phyloP scores from a whole-genome alignment of 371 early-diverging fungal genomes.

The Thermomucor indicae-seudaticae region DNA sequence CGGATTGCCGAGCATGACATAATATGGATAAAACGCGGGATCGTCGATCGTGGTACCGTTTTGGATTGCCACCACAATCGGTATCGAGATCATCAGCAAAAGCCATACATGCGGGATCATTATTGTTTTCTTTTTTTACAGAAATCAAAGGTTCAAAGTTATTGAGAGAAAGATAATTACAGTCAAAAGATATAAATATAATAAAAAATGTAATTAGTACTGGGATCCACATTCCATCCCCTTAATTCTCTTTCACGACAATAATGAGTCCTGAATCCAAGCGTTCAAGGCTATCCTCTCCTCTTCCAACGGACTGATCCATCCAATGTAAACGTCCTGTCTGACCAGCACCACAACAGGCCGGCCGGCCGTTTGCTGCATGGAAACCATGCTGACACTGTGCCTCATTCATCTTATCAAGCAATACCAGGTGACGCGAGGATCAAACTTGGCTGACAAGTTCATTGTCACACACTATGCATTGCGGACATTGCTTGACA shows the following conservation, averaged over 20 bases:
- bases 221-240: no score
- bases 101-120: not conserved
- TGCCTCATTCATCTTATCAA: conserved; percentile 41
- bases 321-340: conserved; percentile 34
- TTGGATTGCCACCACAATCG: conserved; percentile 16
- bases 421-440: no score
- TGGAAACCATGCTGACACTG: conserved; percentile 35
- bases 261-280: no score
- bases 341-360: conserved; percentile 16
- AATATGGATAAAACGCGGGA: conserved; percentile 34
- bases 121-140: no score
- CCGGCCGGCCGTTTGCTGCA: conserved; percentile 2
- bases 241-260: no score
- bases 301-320: conserved; percentile 1
- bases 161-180: no score
- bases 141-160: no score
- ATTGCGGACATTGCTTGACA: no score
- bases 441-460: no score
- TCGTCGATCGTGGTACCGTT: conserved; percentile 22
- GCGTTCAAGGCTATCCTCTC: not conserved
- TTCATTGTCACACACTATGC: no score
- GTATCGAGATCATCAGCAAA: not conserved
- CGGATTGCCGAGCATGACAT: conserved; percentile 41
- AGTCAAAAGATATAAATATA: no score
- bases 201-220: no score